These are phyloP conservation scores for Daldinia grandis DNA, from an alignment of 495 filamentous ascomycete species.

Conservation along the genomic window DNA sequence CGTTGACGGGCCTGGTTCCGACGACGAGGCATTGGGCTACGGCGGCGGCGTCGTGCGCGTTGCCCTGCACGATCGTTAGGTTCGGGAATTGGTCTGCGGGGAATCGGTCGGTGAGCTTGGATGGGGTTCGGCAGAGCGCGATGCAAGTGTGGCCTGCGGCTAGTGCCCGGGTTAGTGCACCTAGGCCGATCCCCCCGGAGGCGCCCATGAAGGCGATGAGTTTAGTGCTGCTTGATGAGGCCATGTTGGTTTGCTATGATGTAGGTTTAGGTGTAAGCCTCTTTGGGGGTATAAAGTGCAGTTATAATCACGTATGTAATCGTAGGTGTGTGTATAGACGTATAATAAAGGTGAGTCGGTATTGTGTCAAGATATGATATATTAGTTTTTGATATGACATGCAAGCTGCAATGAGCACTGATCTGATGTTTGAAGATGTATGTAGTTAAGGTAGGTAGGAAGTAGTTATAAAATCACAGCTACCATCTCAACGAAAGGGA, in stretches of 20 bases:
- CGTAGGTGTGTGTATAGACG: background rate
- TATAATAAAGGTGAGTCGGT: background rate
- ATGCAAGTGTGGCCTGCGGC: constrained; percentile 59
- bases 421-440: background rate
- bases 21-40: background rate
- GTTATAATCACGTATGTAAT: background rate
- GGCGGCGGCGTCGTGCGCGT: background rate
- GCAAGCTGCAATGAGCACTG: background rate
- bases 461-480: background rate
- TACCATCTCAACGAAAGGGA: background rate
- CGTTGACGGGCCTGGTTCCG: constrained; percentile 43
- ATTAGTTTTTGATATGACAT: background rate
- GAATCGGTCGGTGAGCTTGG: constrained; percentile 64
- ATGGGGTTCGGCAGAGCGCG: constrained; percentile 68
- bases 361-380: background rate
- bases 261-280: background rate
- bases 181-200: constrained; percentile 59
- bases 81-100: constrained; percentile 25
- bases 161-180: constrained; percentile 60
- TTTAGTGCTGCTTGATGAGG: constrained; percentile 30
- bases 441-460: too few species aligned
- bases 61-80: background rate
- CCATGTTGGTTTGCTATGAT: background rate
- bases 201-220: constrained; percentile 66
- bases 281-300: background rate